Evolutionary conservation across 192 early-diverging fungal species (phyloP), one percentile per base, ranked within the genome.

Genomic region (Gamsiella multidivaricata): DNA sequence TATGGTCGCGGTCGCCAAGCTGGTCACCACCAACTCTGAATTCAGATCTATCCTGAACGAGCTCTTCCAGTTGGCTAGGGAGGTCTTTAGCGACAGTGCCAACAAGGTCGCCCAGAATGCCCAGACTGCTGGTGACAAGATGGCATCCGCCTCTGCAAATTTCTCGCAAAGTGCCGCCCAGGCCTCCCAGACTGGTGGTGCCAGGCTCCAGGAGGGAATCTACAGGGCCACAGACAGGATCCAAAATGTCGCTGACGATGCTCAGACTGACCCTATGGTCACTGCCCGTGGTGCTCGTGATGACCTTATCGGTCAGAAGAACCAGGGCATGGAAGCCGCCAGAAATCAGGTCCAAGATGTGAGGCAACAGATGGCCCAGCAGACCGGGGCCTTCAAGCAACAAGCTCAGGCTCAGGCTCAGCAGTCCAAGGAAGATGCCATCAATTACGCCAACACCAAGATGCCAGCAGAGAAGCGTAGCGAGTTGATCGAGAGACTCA

Each of bases 21-120:
- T 83, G 22, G 43, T 83, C 15, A 65, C 79, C 8, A 65, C 79
- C 18, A 83, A 83, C 58, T 32, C 78, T 2, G 81, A 83, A 17
- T 83, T 83, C 41, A 26, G 81, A 29, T 8, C 42, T 23, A 65
- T 83, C 41, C 28, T 83, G 7, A 49, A 73, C 6, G 81, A 83
- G 31, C 39, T 83, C 5, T 63, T 83, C 33, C 45, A 61, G 23
- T 32, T 83, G 17, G 70, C 78, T 28, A 72, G 56, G 45, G 79
- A 83, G 33, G 54, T 80, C 39, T 60, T 79, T 36, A 63, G 61
- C 7, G 76, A 82, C 4, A 54, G 70, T 32, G 59, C 60, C 20
- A 20, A 52, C 7, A 80, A 75, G 39, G 41, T 66, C 28, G 66
- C 61, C 31, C 25, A 66, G n/a, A 42, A 23, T 22, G 62, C 78